Evolutionary conservation across 768 basidiomycete genomes (phyloP).

Genomic region (Myochromella boudieri): DNA sequence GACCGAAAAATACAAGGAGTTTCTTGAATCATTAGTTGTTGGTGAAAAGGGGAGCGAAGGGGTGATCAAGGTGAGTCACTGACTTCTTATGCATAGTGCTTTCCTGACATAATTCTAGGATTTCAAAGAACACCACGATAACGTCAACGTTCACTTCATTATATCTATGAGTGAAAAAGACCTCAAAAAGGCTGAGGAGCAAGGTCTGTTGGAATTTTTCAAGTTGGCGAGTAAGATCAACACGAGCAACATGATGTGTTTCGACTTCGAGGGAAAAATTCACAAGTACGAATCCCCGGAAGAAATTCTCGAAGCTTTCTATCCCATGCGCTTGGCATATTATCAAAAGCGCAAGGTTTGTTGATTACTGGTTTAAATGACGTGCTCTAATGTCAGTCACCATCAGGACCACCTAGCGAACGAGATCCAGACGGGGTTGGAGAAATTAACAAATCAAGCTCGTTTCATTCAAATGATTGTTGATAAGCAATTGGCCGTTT

Average conservation of each 20-base stretch:
- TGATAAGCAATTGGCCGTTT: constrained; percentile 74
- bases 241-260: constrained; percentile 98
- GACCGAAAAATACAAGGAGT: constrained; percentile 92
- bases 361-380: no score
- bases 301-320: constrained; percentile 92
- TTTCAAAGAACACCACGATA: constrained; percentile 96
- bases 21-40: constrained; percentile 81
- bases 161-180: constrained; percentile 78
- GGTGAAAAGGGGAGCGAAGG: constrained; percentile 78
- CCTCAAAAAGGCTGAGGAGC: constrained; percentile 83
- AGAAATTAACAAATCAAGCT: constrained; percentile 90
- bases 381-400: no score
- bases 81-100: neutral
- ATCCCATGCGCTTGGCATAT: constrained; percentile 80
- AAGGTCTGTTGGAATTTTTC: constrained; percentile 90
- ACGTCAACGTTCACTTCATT: constrained; percentile 86
- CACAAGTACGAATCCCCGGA: constrained; percentile 89
- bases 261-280: constrained; percentile 95
- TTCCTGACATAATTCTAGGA: constrained; percentile 53
- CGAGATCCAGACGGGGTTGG: constrained; percentile 77
- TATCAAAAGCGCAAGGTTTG: constrained; percentile 95
- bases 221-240: constrained; percentile 82
- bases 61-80: constrained; percentile 64
- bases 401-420: constrained; percentile 79
- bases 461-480: constrained; percentile 98